phyloP scores from a whole-genome alignment of 2,329 filamentous ascomycete genomes.

The Aspergillus intermedius region DNA sequence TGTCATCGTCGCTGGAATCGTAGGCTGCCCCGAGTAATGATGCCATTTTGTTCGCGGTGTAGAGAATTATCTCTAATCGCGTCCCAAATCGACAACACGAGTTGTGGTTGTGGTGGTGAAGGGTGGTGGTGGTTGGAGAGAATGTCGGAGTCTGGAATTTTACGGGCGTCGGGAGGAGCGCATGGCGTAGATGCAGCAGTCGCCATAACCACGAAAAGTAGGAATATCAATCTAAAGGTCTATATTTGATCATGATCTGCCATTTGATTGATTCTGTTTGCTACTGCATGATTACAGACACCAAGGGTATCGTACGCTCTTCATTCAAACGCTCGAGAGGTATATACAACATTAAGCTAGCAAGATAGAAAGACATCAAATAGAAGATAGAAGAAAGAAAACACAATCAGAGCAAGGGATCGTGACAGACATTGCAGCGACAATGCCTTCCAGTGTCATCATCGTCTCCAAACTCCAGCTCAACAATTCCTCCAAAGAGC shows the following conservation, averaged over 20 bases:
- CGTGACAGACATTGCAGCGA: slow-evolving; percentile 11
- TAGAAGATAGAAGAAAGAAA: slow-evolving; percentile 12
- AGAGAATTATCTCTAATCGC: slow-evolving; percentile 4
- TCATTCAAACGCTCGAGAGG: slow-evolving; percentile 30
- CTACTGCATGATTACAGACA: too few relatives aligned
- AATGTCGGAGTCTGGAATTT: slow-evolving; percentile 19
- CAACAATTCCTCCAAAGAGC: neutral
- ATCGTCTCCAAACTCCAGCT: neutral
- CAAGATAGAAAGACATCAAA: slow-evolving; percentile 18
- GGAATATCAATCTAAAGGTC: too few relatives aligned
- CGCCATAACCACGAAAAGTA: neutral
- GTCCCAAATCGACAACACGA: slow-evolving; percentile 3
- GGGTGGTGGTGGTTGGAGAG: slow-evolving; percentile 5
- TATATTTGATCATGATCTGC: too few relatives aligned
- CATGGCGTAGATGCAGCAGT: slow-evolving; percentile 14
- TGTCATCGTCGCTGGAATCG: slow-evolving; percentile 46
- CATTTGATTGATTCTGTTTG: neutral
- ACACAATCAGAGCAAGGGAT: slow-evolving; percentile 6
- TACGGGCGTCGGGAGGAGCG: slow-evolving; percentile 24
- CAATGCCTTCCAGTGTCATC: slow-evolving; percentile 2
- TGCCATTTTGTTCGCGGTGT: slow-evolving; percentile 27
- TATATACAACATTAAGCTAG: slow-evolving; percentile 32
- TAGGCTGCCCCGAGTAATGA: slow-evolving; percentile 40
- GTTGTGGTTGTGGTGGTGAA: slow-evolving; percentile 9
- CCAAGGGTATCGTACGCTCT: slow-evolving; percentile 32